Evolutionary conservation across 768 basidiomycete species (phyloP), one percentile per base, ranked within the genome.

Genomic region (Udeniomyces megalosporus): DNA sequence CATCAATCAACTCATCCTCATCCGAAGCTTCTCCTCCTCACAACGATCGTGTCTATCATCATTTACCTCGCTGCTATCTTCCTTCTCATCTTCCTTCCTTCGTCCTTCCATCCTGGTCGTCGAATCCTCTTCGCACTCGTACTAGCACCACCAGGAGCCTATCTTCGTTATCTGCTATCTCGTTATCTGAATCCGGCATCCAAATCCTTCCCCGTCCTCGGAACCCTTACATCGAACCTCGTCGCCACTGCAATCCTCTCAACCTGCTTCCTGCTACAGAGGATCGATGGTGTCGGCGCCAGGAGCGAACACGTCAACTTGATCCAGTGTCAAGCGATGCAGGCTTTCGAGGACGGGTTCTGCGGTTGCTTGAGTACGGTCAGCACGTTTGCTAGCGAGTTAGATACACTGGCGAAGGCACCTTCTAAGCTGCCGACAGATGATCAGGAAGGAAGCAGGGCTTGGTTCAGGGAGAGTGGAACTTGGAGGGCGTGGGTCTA

Each of bases 321-420:
- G 1, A 65, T 78, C 62, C 77, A 80, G 35, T 95, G 92, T 70
- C 77, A 80, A 28, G 76, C 88, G 22, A 73, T 96, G 46, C 84
- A 87, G 70, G 92, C 89, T 1, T 74, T 97, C 42, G 77, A 78
- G 26, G 89, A 96, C 71, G 95, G 95, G 7, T 96, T 89, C 70
- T 96, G 92, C 71, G 95, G 91, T 12, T 91, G 89, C 75, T 77
- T 97, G 68, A 92, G 85, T 1, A 99, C 95, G 1, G 80, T 99
- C 68, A 89, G 86, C 72, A 97, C 92, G 20, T 93, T 97, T 70
- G 85, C 82, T 1, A 83, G 83, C 10, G 95, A 99, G 71, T 71
- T 87, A 24, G 35, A 79, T 80, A 46, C 74, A 91, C 64, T 73
- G 56, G 35, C 62, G 47, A 71, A 76, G 34, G 38, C 38, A 42